These are phyloP conservation scores for Cercospora canescens DNA, from an alignment of 2,329 filamentous ascomycete species.

Conservation along the genomic window DNA sequence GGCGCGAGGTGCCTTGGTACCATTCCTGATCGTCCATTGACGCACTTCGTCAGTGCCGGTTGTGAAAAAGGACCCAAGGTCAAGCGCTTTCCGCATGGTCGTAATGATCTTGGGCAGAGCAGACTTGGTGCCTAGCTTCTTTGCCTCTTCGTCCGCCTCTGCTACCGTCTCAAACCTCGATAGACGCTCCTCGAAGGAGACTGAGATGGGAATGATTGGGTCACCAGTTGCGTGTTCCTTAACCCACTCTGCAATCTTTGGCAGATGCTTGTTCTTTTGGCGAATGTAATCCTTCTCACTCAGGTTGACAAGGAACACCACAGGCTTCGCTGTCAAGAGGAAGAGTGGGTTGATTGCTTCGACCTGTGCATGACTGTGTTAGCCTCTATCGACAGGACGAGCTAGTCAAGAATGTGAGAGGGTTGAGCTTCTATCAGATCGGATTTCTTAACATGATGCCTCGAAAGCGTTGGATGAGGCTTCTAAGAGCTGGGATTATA, in stretches of 20 bases:
- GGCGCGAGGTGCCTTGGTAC: slow-evolving; percentile 95
- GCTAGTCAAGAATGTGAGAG: not conserved
- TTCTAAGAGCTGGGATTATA: slow-evolving; percentile 99
- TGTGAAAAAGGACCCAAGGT: slow-evolving; percentile 96
- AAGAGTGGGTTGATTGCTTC: slow-evolving; percentile 97
- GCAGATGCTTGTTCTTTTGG: slow-evolving; percentile 99
- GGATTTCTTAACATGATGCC: slow-evolving; percentile 84
- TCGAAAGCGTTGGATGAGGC: slow-evolving; percentile 73
- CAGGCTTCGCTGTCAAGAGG: slow-evolving; percentile 92
- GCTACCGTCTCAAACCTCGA: slow-evolving; percentile 76
- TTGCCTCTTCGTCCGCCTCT: slow-evolving; percentile 80
- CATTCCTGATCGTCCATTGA: slow-evolving; percentile 96
- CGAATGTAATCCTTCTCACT: slow-evolving; percentile 96
- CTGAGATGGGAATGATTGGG: slow-evolving; percentile 89
- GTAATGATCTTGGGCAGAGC: slow-evolving; percentile 87
- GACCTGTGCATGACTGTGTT: slow-evolving; percentile 59
- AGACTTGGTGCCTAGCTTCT: slow-evolving; percentile 82
- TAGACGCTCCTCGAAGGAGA: slow-evolving; percentile 89
- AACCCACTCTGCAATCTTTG: slow-evolving; percentile 92
- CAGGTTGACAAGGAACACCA: slow-evolving; percentile 95
- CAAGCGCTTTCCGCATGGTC: slow-evolving; percentile 89
- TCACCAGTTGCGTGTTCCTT: slow-evolving; percentile 86
- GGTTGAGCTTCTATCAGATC: slow-evolving; percentile 33
- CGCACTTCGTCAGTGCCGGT: slow-evolving; percentile 92
- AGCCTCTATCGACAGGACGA: not conserved